Evolutionary conservation across 148 eudicot genomes (phyloP), one percentile per base, ranked within the genome.

Genomic region (Chenopodium berlandieri): DNA sequence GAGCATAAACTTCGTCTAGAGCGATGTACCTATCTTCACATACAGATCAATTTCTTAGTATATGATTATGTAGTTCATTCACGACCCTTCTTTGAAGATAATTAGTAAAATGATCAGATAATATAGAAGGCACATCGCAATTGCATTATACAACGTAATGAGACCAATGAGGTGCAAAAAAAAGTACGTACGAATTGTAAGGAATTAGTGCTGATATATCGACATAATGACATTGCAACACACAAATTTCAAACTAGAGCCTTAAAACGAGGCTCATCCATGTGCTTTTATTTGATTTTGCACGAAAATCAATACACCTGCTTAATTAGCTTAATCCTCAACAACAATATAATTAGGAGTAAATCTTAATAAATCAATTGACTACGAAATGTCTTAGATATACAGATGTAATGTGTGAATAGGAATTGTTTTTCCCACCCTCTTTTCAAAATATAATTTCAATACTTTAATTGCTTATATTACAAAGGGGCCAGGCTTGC

Each of bases 211-310:
- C 20, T 17, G 62, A 4, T 56, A 17, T 17, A 17, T 62, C n/a
- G 25, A 20, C 23, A 17, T 56, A 56, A 20, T n/a, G 25, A 20
- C 23, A 62, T 65, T 52, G 75, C 40, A 75, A 75, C 37, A 64
- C 46, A 80, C 47, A 58, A 30, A 19, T 69, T 73, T 79, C 62
- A 8, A 58, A 56, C 2, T 52, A 72, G 60, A 25, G 50, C 77
- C 83, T 74, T 44, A 22, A 37, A 48, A 23, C 77, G 78, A 69
- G 75, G 79, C 65, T 80, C 7, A 16, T n/a, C 46, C 83, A 80
- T 84, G 83, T 84, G 86, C 25, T 76, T 8, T 37, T 75, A 52
- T 58, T 50, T 25, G 68, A 67, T 64, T 81, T 75, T n/a, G 68
- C 75, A 76, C 79, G 60, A 34, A n/a, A 81, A 67, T 56, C 68